A percentile compares a stretch with the other conserved stretches of the same genome.
phyloP scores from a whole-genome alignment of 1,284 basidiomycete species.

The Fomes fomentarius region DNA sequence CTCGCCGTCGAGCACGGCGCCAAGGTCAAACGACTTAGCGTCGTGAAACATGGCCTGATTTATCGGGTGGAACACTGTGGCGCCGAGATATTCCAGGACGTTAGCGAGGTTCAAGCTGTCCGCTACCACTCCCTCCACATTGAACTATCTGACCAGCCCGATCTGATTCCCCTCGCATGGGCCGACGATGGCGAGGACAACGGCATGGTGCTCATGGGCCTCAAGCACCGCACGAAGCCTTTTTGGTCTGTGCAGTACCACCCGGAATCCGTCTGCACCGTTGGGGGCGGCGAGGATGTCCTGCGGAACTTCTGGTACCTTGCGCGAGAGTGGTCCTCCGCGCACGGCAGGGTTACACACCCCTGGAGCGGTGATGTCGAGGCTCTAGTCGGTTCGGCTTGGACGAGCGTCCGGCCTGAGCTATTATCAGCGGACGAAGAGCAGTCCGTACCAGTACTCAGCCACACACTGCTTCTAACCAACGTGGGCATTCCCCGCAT shows the following conservation, averaged over 20 bases:
- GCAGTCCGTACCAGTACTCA: slow-evolving; percentile 37
- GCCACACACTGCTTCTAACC: slow-evolving; percentile 45
- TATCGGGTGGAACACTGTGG: slow-evolving; percentile 64
- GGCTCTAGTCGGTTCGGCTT: slow-evolving; percentile 48
- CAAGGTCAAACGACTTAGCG: slow-evolving; percentile 47
- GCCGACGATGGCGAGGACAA: slow-evolving; percentile 67
- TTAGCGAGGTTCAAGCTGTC: slow-evolving; percentile 70
- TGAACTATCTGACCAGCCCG: slow-evolving; percentile 43
- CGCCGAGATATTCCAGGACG: slow-evolving; percentile 63
- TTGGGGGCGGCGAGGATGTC: slow-evolving; percentile 64
- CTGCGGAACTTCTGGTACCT: slow-evolving; percentile 74
- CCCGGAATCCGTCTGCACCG: slow-evolving; percentile 81
- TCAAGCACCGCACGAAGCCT: slow-evolving; percentile 66
- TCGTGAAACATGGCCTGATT: slow-evolving; percentile 85
- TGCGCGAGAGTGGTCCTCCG: slow-evolving; percentile 55
- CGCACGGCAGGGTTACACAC: slow-evolving; percentile 38
- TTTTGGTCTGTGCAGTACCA: slow-evolving; percentile 98
- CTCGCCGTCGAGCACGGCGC: slow-evolving; percentile 83
- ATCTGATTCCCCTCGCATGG: slow-evolving; percentile 69
- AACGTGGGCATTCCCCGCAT: slow-evolving; percentile 46
- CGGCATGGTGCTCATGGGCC: slow-evolving; percentile 70
- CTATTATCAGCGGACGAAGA: slow-evolving; percentile 12
- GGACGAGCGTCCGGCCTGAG: slow-evolving; percentile 50
- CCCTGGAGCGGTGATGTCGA: slow-evolving; percentile 45
- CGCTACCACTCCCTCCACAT: slow-evolving; percentile 85